Evolutionary conservation across 805 yeast genomes (phyloP).

Genomic region (Zygosaccharomyces gambellarensis): DNA sequence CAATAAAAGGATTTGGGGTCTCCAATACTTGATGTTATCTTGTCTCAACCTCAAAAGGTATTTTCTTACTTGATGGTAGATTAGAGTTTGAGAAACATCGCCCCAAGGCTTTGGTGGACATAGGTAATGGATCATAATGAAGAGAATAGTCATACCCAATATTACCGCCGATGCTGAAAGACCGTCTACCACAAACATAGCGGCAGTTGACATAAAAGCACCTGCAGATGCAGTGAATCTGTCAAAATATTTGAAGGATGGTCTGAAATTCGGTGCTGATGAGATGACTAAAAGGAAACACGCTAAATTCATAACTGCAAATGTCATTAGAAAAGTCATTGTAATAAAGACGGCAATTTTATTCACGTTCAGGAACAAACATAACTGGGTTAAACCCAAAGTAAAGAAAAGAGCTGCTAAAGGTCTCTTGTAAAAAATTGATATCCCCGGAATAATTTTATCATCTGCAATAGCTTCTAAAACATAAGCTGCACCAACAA

Average conservation of each 20-base stretch:
- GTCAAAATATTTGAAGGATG: conserved; percentile 85
- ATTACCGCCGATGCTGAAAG: conserved; percentile 76
- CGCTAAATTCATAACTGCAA: conserved; percentile 88
- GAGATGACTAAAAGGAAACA: conserved; percentile 84
- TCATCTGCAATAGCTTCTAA: conserved; percentile 90
- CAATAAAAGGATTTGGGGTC: conserved; percentile 86
- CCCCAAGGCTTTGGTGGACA: conserved; percentile 98
- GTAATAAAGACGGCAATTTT: conserved; percentile 93
- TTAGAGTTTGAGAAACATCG: conserved; percentile 91
- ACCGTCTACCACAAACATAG: conserved; percentile 95
- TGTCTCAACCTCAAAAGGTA: conserved; percentile 71
- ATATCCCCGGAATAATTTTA: conserved; percentile 74
- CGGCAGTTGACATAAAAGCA: conserved; percentile 59
- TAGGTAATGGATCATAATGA: conserved; percentile 76
- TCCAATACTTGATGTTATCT: conserved; percentile 96
- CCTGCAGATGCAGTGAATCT: conserved; percentile 79
- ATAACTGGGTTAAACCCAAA: conserved; percentile 78
- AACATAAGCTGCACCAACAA: conserved; percentile 91
- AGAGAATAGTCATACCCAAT: conserved; percentile 57
- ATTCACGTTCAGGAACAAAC: conserved; percentile 84
- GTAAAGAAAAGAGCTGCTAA: conserved; percentile 64
- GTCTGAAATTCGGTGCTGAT: conserved; percentile 97
- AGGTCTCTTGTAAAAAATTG: conserved; percentile 61
- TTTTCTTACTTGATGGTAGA: conserved; percentile 94
- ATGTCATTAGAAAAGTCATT: conserved; percentile 96